phyloP scores from a whole-genome alignment of 129 eudicot genomes.

The Pulicaria dysenterica region DNA sequence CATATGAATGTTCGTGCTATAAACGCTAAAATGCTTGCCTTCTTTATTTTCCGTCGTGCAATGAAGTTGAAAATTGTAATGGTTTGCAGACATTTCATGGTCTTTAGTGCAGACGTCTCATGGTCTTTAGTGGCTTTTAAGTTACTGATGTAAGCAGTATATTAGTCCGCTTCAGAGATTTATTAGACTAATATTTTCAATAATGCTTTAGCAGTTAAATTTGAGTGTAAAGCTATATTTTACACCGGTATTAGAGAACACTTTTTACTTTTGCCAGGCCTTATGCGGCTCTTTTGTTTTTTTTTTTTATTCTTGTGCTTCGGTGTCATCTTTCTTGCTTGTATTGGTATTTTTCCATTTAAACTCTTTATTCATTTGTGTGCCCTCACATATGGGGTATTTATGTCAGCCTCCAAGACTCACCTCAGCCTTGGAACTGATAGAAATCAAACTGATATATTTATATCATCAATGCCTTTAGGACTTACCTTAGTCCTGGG shows the following conservation, averaged over 20 bases:
- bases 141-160: neutral
- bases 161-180: neutral
- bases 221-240: neutral
- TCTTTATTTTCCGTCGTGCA: neutral
- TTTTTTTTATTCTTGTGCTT: no score
- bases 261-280: no score
- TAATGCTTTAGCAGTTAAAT: neutral
- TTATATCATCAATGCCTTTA: no score
- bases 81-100: neutral
- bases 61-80: neutral
- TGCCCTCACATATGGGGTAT: no score
- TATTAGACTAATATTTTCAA: neutral
- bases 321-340: no score
- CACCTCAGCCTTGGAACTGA: no score
- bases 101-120: neutral
- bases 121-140: conserved; percentile 5
- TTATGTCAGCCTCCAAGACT: no score
- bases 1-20: neutral
- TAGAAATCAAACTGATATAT: no score
- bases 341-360: no score
- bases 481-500: neutral
- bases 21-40: neutral
- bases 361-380: no score
- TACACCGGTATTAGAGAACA: neutral
- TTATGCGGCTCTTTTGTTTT: no score